Evolutionary conservation across 768 basidiomycete species (phyloP).

Genomic region (Rhodotorula paludigena): DNA sequence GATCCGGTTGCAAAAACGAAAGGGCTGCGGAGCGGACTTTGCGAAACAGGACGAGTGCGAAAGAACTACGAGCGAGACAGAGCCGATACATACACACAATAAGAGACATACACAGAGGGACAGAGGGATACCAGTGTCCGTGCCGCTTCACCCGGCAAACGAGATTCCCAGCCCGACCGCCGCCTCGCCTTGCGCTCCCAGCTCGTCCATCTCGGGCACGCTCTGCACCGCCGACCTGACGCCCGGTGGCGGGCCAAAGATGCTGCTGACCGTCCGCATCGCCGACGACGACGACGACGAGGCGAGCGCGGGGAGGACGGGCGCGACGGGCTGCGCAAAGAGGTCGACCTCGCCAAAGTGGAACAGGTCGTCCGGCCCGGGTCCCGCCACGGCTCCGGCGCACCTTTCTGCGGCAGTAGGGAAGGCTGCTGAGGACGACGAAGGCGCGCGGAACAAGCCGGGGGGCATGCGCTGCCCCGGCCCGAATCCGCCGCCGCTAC

Average conservation of each 20-base stretch:
- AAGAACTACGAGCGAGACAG: too few species aligned
- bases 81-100: too few species aligned
- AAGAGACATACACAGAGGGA: too few species aligned
- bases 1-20: too few species aligned
- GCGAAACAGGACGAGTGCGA: too few species aligned
- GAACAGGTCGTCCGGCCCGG: conserved; percentile 7
- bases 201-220: too few species aligned
- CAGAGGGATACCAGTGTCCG: too few species aligned
- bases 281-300: too few species aligned
- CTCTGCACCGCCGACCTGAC: too few species aligned
- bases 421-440: neutral
- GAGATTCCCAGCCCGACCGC: neutral
- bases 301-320: too few species aligned
- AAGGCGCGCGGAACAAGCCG: conserved; percentile 1
- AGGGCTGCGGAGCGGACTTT: too few species aligned
- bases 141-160: neutral
- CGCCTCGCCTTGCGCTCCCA: neutral
- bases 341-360: conserved; percentile 25
- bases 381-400: neutral
- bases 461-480: neutral
- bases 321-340: conserved; percentile 24
- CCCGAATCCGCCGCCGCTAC: neutral
- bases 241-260: neutral
- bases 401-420: neutral
- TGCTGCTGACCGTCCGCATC: neutral